Base-by-base conservation (phyloP, 164 flowering plant species). In the Macadamia tetraphylla region DNA sequence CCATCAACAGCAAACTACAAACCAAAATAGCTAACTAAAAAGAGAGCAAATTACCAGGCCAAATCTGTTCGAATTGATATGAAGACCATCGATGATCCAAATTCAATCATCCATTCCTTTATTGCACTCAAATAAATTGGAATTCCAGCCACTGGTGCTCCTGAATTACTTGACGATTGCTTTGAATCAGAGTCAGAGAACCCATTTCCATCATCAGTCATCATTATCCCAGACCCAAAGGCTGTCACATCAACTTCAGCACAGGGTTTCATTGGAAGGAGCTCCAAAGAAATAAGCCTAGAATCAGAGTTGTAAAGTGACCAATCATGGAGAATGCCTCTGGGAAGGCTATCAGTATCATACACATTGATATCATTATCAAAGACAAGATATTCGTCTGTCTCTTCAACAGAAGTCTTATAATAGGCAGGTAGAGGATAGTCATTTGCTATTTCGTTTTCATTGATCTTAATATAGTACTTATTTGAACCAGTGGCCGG, bases 101-200 rank as follows among this genome's bases (percentile, higher is more conserved):
- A 86, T 66, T 94, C 97, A 78, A 94, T 94, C 87, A 83, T 73
- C 98, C 98, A 94, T 73, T 94, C 97, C 81, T 94, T 94, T 17
- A 94, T 85, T 11, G 91, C 86, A 72, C 98, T 92, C 81, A 94
- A 64, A 82, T 79, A 94, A 35, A 90, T 83, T 5, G 97, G 94
- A 53, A 92, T 84, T 5, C 98, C 97, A 78, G 82, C 85, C 35
- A 64, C 77, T 66, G 74, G 71, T 9, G 60, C 74, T 57, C 68
- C 87, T 29, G 85, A 77, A 74, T 69, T 75, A 75, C 81, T 63
- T 42, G 89, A 82, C 35, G 86, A 78, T 51, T 76, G 75, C 17
- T 64, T 44, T 48, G 74, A 14, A 74, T 91, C 93, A 35, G 59
- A 65, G 30, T 88, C 96, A 67, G 82, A 77, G 66, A 88, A 89